Evolutionary conservation across 305 asterid species (phyloP).

Genomic region (Fraxinus greggii): DNA sequence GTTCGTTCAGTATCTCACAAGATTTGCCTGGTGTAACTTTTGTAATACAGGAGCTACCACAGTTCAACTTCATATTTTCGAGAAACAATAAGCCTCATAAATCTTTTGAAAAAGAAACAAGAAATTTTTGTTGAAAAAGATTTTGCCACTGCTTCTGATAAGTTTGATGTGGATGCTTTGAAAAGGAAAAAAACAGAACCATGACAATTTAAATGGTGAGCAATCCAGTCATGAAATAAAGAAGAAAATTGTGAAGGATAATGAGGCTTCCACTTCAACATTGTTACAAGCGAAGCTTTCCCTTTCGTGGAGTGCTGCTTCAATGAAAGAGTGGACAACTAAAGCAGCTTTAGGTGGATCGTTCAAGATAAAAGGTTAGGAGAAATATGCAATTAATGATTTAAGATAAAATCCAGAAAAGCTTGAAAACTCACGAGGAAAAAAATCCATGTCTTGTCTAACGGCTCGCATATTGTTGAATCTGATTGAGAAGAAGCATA

Average conservation of each 20-base stretch:
- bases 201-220: conserved; percentile 13
- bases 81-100: conserved; percentile 12
- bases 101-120: not conserved
- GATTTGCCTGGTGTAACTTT: conserved; percentile 41
- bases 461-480: not conserved
- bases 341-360: conserved; percentile 62
- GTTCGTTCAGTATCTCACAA: conserved; percentile 63
- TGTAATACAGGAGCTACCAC: conserved; percentile 39
- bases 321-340: conserved; percentile 66
- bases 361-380: conserved; percentile 44
- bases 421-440: not conserved
- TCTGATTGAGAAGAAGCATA: not conserved
- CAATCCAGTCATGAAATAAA: conserved; percentile 22
- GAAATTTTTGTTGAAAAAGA: conserved; percentile 11
- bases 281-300: conserved; percentile 45
- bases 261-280: conserved; percentile 23
- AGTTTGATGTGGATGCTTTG: conserved; percentile 14
- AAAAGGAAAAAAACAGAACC: conserved; percentile 23
- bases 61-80: conserved; percentile 18
- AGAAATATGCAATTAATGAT: conserved; percentile 19
- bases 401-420: not conserved
- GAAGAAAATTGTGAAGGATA: conserved; percentile 12
- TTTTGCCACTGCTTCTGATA: conserved; percentile 6
- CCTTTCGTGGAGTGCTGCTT: conserved; percentile 67
- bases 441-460: not conserved